Evolutionary conservation across 768 basidiomycete genomes (phyloP).

Genomic region (Favolaschia claudopus): DNA sequence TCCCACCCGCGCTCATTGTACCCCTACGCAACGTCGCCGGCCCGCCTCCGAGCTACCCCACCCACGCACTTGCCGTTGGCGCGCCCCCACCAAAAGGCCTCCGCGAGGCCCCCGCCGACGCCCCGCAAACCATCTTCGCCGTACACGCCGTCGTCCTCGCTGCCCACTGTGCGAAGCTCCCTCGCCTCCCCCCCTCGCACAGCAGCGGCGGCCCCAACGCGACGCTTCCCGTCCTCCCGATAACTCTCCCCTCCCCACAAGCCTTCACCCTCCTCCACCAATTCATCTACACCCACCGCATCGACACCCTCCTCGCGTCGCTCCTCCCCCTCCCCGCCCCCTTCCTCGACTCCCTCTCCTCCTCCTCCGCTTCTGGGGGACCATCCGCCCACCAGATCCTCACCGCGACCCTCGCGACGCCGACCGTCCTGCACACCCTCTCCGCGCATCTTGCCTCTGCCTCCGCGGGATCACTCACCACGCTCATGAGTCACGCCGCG

Average conservation of each 20-base stretch:
- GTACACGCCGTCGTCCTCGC: conserved; percentile 76
- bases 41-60: conserved; percentile 32
- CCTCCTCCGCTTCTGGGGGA: no score
- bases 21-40: conserved; percentile 21
- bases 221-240: conserved; percentile 38
- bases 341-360: conserved; percentile 19
- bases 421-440: conserved; percentile 39
- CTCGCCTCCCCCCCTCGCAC: conserved; percentile 55
- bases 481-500: conserved; percentile 46
- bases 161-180: conserved; percentile 70
- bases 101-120: conserved; percentile 22
- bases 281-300: conserved; percentile 58
- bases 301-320: conserved; percentile 45
- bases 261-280: conserved; percentile 54
- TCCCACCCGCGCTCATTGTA: conserved; percentile 36
- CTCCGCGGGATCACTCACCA: conserved; percentile 25
- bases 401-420: conserved; percentile 36
- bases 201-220: conserved; percentile 33
- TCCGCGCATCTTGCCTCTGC: conserved; percentile 39
- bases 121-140: conserved; percentile 57
- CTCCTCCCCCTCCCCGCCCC: conserved; percentile 46
- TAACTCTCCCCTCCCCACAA: conserved; percentile 55
- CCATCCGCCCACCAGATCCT: conserved; percentile 14
- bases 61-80: conserved; percentile 62
- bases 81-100: conserved; percentile 27